Percentiles rank a stretch among this genome's conserved stretches.
Conservation (phyloP, 2,329 filamentous ascomycete genomes). For the Cercospora janseana region DNA sequence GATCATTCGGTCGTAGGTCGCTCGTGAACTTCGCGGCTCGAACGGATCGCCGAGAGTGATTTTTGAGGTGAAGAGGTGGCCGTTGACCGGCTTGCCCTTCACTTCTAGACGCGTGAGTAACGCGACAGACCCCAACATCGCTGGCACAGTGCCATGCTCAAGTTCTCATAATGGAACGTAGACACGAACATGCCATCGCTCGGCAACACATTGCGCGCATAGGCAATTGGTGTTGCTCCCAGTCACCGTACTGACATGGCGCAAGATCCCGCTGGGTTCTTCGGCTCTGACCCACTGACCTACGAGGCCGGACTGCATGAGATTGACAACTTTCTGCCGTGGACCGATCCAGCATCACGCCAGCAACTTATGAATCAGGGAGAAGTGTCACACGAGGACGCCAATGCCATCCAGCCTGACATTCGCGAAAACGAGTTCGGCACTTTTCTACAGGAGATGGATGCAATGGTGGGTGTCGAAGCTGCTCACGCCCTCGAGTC, state of each 20-base stretch:
- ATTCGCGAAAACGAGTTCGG: constrained; percentile 1
- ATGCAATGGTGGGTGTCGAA: constrained; percentile 6
- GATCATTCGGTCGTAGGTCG: too few species aligned
- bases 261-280: neutral
- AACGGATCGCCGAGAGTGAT: too few species aligned
- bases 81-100: too few species aligned
- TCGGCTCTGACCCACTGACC: constrained; percentile 1
- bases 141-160: too few species aligned
- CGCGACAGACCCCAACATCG: too few species aligned
- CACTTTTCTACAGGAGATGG: constrained; percentile 8
- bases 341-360: neutral
- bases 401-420: neutral
- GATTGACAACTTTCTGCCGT: constrained; percentile 18
- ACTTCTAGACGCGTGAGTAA: too few species aligned
- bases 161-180: too few species aligned
- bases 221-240: too few species aligned
- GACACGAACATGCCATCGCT: too few species aligned
- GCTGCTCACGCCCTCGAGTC: neutral
- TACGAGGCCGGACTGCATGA: constrained; percentile 19
- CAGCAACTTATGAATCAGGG: constrained; percentile 1
- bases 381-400: neutral
- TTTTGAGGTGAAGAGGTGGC: too few species aligned
- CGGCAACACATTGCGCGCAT: too few species aligned
- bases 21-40: too few species aligned
- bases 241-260: constrained; percentile 4